Conservation (phyloP, 495 filamentous ascomycete genomes). For the Neurospora sp. region DNA sequence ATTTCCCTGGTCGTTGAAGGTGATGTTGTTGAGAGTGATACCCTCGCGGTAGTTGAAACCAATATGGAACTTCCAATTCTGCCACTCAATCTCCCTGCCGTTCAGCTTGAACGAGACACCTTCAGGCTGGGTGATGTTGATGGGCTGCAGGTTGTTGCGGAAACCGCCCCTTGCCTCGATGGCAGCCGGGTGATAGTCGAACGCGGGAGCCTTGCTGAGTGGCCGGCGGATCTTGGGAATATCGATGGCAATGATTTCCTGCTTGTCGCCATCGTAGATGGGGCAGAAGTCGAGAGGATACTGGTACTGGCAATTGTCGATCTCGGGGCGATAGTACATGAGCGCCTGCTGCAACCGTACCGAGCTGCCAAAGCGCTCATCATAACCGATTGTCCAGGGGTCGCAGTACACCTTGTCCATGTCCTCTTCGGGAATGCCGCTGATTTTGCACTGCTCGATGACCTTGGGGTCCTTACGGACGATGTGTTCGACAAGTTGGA, state of each 20-base stretch:
- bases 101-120: constrained; percentile 85
- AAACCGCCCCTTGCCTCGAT: constrained; percentile 70
- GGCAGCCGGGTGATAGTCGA: constrained; percentile 71
- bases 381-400: constrained; percentile 93
- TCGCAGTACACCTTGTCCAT: constrained; percentile 88
- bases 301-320: constrained; percentile 84
- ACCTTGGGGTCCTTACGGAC: constrained; percentile 75
- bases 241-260: constrained; percentile 82
- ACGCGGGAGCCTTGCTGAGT: constrained; percentile 59
- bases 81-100: constrained; percentile 75
- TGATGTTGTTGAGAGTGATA: constrained; percentile 84
- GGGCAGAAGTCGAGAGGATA: constrained; percentile 93
- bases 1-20: constrained; percentile 78
- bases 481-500: constrained; percentile 77
- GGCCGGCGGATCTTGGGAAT: constrained; percentile 72
- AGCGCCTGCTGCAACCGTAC: constrained; percentile 83
- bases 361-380: constrained; percentile 76
- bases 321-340: constrained; percentile 87
- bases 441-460: constrained; percentile 82
- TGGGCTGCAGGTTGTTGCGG: constrained; percentile 76
- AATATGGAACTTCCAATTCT: constrained; percentile 91
- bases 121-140: constrained; percentile 90
- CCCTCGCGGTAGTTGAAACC: constrained; percentile 97
- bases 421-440: constrained; percentile 76
- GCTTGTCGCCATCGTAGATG: constrained; percentile 77